Base-by-base conservation (phyloP, 179 eudicot genomes). In the Dionaea muscipula region DNA sequence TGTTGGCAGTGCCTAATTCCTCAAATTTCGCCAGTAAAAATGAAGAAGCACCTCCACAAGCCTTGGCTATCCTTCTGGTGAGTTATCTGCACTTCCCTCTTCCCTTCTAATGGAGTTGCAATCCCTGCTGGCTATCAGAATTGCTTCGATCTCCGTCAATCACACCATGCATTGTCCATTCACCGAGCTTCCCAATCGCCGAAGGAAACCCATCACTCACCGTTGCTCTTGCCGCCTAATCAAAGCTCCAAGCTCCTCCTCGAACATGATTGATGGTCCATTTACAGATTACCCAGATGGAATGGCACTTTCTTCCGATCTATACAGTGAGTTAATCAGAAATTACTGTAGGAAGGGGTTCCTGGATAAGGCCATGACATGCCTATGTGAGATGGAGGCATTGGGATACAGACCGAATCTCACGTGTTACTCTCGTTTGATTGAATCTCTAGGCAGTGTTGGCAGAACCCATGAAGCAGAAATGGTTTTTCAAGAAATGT, bases 391-490 rank as follows among this genome's bases (percentile, higher is more conserved):
- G 65, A 80, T 87, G 88, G 91, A 87, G 66, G 86, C 88, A 47
- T 28, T 82, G 44, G 94, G 91, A 0, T 67, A 52, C 39, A 67
- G 45, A 16, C 81, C 78, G 5, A 80, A 76, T 47, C 60, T 69
- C 11, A 13, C 38, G 27, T n/a, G n/a, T n/a, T n/a, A 84, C 65
- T 57, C 67, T 4, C 52, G 74, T 52, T 65, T 91, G 25, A 75
- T 90, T 68, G 64, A 75, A 41, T 78, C 70, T 56, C 78, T 87
- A 37, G 83, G 77, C 51, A 68, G 61, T 60, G 77, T 62, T 40
- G 98, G 91, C 15, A 80, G 98, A 61, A 80, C 88, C 51, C 63
- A 74, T 23, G 95, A 91, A 68, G 91, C 86, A 19, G 98, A 87
- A 23, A 79, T 80, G 21, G 47, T 91, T 27, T 87, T 84, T 45